phyloP scores from a whole-genome alignment of 495 filamentous ascomycete species.

The Penicillium pancosmium region DNA sequence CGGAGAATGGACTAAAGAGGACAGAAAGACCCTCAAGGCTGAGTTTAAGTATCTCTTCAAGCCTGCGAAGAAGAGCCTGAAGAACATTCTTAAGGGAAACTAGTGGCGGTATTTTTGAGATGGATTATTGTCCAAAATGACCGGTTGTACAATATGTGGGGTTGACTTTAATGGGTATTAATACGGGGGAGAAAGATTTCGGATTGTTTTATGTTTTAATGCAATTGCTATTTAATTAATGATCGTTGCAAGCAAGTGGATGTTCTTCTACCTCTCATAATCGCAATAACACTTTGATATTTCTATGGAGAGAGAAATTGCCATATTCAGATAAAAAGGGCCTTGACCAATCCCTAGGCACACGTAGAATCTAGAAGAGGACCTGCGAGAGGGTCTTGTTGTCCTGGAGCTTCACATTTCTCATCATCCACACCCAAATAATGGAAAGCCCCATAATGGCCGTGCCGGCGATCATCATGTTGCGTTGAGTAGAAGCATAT shows the following conservation, averaged over 20 bases:
- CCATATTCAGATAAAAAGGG: no score
- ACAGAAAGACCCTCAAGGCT: conserved; percentile 22
- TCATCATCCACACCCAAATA: conserved; percentile 50
- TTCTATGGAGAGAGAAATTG: no score
- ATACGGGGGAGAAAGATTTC: no score
- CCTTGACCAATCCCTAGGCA: no score
- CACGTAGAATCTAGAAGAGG: conserved; percentile 34
- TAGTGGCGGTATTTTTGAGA: neutral
- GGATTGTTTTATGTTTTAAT: no score
- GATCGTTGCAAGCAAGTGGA: no score
- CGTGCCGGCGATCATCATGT: conserved; percentile 57
- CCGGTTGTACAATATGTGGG: no score
- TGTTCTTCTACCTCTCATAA: no score
- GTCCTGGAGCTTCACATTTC: conserved; percentile 59
- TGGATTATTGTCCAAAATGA: neutral
- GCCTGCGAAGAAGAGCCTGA: conserved; percentile 19
- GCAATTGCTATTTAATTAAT: no score
- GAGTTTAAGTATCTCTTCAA: conserved; percentile 19
- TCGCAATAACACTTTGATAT: no score
- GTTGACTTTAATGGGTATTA: no score
- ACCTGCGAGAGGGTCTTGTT: conserved; percentile 21
- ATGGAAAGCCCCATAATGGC: conserved; percentile 50
- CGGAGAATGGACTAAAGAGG: conserved; percentile 21
- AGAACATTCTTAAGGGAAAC: conserved; percentile 17
- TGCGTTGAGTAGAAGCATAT: conserved; percentile 57